A percentile compares a stretch with the other conserved stretches of the same genome.
phyloP scores from a whole-genome alignment of 495 filamentous ascomycete genomes.

The Trichoderma gamsii region DNA sequence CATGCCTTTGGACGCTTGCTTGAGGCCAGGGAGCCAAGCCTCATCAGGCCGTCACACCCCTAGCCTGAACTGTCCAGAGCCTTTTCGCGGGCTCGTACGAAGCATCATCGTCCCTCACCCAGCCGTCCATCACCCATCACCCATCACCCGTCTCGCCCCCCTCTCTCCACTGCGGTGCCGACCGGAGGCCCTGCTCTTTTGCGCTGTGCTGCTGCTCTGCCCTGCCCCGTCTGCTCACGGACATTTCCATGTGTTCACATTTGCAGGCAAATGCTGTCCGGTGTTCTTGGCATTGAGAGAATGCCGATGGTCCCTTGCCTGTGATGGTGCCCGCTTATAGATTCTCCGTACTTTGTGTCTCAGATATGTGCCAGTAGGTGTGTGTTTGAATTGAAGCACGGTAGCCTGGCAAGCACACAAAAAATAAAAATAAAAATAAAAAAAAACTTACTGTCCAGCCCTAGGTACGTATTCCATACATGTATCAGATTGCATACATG shows the following conservation, averaged over 20 bases:
- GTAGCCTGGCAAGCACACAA: too few species aligned
- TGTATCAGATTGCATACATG: too few species aligned
- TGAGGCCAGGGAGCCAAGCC: neutral
- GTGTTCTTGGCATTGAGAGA: too few species aligned
- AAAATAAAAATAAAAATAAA: too few species aligned
- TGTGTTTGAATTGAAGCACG: too few species aligned
- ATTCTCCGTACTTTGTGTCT: too few species aligned
- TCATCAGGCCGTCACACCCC: conserved; percentile 8
- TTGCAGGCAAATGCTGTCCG: neutral
- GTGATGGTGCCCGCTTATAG: too few species aligned
- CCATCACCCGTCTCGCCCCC: neutral
- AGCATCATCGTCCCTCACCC: neutral
- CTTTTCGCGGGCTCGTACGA: neutral
- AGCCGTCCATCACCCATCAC: conserved; percentile 7
- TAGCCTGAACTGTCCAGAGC: neutral
- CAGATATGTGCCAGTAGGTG: too few species aligned
- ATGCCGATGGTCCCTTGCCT: too few species aligned
- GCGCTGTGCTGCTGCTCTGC: neutral
- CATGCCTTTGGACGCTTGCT: neutral
- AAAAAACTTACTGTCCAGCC: too few species aligned
- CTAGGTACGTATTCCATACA: too few species aligned
- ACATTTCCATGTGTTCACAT: neutral
- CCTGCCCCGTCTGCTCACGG: neutral
- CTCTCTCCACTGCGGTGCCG: conserved; percentile 10
- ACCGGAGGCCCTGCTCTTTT: neutral